Percentiles rank a stretch among this genome's conserved stretches.
These are phyloP conservation scores for Annulohypoxylon bovei DNA, from an alignment of 495 filamentous ascomycete genomes.

Conservation along the genomic window DNA sequence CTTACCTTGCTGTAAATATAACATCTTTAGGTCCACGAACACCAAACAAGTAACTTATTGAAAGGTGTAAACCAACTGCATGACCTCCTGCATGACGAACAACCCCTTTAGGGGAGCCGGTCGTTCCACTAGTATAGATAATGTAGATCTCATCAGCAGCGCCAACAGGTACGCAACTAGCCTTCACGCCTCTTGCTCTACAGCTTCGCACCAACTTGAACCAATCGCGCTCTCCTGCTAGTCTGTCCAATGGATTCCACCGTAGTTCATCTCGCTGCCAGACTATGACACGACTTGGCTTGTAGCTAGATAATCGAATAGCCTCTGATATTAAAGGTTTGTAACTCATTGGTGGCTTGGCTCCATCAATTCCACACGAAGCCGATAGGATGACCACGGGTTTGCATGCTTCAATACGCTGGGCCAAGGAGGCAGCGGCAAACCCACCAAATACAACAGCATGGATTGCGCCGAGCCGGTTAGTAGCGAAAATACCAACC, in stretches of 20 bases:
- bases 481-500: conserved; percentile 83
- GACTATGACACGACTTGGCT: conserved; percentile 73
- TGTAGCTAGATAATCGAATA: conserved; percentile 65
- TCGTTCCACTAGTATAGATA: conserved; percentile 89
- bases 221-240: conserved; percentile 79
- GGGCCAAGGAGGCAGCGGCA: conserved; percentile 80
- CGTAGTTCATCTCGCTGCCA: conserved; percentile 80
- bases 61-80: conserved; percentile 83
- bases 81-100: conserved; percentile 85
- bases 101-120: conserved; percentile 89
- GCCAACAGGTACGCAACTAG: conserved; percentile 77
- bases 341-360: conserved; percentile 77
- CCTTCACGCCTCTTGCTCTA: conserved; percentile 68
- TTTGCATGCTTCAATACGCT: conserved; percentile 84
- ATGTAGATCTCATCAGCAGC: conserved; percentile 85
- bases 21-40: conserved; percentile 84
- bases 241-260: conserved; percentile 73
- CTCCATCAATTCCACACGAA: conserved; percentile 90
- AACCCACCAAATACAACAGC: conserved; percentile 95
- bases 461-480: conserved; percentile 86
- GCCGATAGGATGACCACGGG: conserved; percentile 84
- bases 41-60: conserved; percentile 80
- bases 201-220: conserved; percentile 76
- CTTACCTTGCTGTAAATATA: conserved; percentile 74
- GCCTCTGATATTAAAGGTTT: conserved; percentile 77